These are phyloP conservation scores for Melampsora larici-populina DNA, from an alignment of 1,284 basidiomycete genomes.

Conservation along the genomic window DNA sequence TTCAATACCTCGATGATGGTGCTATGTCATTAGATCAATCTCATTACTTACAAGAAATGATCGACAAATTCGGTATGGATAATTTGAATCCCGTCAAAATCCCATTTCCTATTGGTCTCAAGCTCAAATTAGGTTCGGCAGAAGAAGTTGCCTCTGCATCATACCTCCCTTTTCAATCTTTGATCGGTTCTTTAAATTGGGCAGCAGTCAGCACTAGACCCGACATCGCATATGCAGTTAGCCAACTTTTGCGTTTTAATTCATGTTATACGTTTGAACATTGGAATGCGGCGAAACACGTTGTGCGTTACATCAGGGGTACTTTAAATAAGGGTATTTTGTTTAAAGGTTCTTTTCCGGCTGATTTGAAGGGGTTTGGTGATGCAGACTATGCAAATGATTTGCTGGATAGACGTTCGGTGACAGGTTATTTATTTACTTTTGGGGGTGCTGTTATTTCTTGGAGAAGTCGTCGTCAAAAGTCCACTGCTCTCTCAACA, in stretches of 20 bases:
- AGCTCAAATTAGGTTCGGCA: not conserved
- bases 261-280: no score
- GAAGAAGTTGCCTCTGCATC: not conserved
- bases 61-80: not conserved
- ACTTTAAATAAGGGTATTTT: no score
- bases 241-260: no score
- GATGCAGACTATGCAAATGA: constrained; percentile 1
- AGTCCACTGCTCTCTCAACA: no score
- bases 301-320: no score
- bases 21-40: not conserved
- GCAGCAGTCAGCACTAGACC: not conserved
- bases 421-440: not conserved
- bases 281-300: no score
- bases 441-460: not conserved
- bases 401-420: not conserved
- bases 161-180: not conserved
- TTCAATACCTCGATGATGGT: not conserved
- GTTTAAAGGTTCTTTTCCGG: no score
- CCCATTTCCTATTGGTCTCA: not conserved
- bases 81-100: not conserved
- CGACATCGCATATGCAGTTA: no score
- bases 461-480: not conserved
- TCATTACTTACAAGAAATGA: not conserved
- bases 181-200: not conserved
- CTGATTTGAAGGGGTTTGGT: no score